Evolutionary conservation across 2,329 filamentous ascomycete genomes (phyloP), one percentile per base, ranked within the genome.

Genomic region (Calonectria fujianensis): DNA sequence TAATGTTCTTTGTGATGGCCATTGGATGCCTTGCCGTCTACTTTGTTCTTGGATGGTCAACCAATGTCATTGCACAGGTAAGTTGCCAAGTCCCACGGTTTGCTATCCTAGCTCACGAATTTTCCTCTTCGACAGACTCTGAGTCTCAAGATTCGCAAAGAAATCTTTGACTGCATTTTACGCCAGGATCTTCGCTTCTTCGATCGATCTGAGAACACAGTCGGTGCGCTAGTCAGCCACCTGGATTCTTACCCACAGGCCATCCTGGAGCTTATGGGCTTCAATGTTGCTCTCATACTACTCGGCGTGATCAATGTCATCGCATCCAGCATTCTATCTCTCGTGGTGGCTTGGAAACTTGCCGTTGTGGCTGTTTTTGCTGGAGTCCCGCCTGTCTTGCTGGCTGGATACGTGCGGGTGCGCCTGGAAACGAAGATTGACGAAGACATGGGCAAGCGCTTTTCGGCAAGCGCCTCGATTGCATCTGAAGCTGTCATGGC

Each of bases 1-100:
- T 87, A 27, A 90, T 91, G 89, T 91, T 90, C 72, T 86, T 90
- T 39, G 83, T 90, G 1, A 76, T 89, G 51, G 88, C 88, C 4
- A 80, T 84, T 4, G 88, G 84, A 4, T 83, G 84, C 14, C 82
- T 88, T 0, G 48, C 88, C 0, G 81, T 85, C 10, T 91, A 90
- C 66, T 85, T 85, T 18, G 39, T 75, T 6, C 74, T 86, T 31
- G 85, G 86, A 0, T 85, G 77, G 75, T 37, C 81, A 0, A 83
- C 83, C 8, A 86, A 85, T 71, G 66, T 78, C 5, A 59, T 76
- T 57, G 72, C 74, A 13, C 82, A 82, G 70, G 76, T 66, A 73
- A 68, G 80, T 85, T n/a, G 81, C 85, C 32, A 79, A 85, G 16
- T 24, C 16, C 83, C 4, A 3, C 7, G 50, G 20, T 32, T 39